Base-by-base conservation (phyloP, 225 moss, liverwort and hornwort species). In the Anthoceros angustus region DNA sequence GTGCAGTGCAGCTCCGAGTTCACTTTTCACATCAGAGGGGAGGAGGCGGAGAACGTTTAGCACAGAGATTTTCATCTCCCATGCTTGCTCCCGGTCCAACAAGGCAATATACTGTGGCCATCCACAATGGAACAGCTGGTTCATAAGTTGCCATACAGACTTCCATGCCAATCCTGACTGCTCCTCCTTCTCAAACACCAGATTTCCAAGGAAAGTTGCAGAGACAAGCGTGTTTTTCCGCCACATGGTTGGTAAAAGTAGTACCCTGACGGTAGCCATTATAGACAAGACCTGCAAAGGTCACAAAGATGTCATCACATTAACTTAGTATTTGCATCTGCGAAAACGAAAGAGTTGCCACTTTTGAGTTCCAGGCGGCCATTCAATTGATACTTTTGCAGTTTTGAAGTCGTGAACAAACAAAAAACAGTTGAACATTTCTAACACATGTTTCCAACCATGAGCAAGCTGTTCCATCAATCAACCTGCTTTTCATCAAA, bases 81-180 rank as follows among this genome's bases (percentile, higher is more conserved):
- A 92, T 43, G 80, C 69, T 10, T 75, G 77, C 69, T 86, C 82
- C 43, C 89, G 74, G 42, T 82, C 88, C 77, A 92, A 72, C 46
- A 99, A 79, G 63, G 83, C 78, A 42, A 87, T 64, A 69, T 92
- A 76, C 43, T 79, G 76, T 69, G 89, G 84, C 92, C 92, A 99
- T 48, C 84, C 85, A 65, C 72, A 76, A 68, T 92, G 86, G 73
- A 99, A 62, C 9, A 77, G 84, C 69, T 80, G 81, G 11, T 69
- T 82, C 43, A 99, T 70, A 62, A 86, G 73, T 70, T 71, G 76
- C 85, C 85, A 86, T 15, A 89, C 86, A 46, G 86, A 68, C 70
- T 86, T 87, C 87, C 87, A 86, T 50, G 84, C 72, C 21, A 83
- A 69, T 69, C 87, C 86, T 62, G 67, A 73, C 49, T 46, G 62